These are phyloP conservation scores for Ganoderma lucidum DNA, from an alignment of 1,284 basidiomycete species.

Conservation along the genomic window DNA sequence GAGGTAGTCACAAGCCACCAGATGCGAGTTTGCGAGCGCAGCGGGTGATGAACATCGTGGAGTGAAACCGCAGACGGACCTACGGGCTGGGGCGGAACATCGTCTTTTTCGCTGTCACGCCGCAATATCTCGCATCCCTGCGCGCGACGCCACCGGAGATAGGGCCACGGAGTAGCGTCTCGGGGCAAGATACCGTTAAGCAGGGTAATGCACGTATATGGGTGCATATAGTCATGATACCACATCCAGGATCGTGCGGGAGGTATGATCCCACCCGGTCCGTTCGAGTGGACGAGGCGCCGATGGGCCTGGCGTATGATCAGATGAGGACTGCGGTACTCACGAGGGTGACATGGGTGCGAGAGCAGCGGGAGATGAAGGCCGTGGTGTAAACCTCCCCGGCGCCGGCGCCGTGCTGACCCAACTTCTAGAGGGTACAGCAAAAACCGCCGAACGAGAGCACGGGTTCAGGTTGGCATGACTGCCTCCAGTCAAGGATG, in stretches of 20 bases:
- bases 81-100: too few relatives aligned
- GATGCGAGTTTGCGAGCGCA: too few relatives aligned
- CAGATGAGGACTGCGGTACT: background rate
- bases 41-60: too few relatives aligned
- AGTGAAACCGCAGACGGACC: too few relatives aligned
- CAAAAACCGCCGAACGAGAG: background rate
- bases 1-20: too few relatives aligned
- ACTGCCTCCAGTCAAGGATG: too few relatives aligned
- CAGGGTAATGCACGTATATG: background rate
- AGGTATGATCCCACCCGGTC: background rate
- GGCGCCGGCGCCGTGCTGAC: background rate
- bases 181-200: too few relatives aligned
- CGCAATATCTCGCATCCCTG: too few relatives aligned
- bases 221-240: background rate
- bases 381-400: background rate
- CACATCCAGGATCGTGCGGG: background rate
- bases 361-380: background rate
- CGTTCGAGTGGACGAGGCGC: background rate
- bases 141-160: too few relatives aligned
- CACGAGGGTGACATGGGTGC: background rate
- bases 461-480: too few relatives aligned
- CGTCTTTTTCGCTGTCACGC: too few relatives aligned
- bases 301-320: background rate
- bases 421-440: background rate
- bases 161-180: too few relatives aligned